Conservation (phyloP, 1,284 basidiomycete genomes). For the Apiotrichum veenhuisii region DNA sequence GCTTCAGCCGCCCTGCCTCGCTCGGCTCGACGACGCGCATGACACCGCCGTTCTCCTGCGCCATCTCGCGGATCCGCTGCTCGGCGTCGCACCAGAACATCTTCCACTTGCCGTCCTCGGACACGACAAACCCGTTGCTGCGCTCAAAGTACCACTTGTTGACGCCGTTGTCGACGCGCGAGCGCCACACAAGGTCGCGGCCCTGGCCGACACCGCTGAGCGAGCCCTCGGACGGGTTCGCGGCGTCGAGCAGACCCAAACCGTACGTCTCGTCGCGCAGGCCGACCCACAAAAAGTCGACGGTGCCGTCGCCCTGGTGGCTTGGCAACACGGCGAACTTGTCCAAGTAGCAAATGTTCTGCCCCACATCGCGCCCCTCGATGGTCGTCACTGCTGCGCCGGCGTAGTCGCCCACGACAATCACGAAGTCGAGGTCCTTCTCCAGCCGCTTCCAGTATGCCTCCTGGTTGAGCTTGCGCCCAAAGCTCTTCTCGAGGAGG, state of each 20-base stretch:
- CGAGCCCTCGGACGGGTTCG: conserved; percentile 88
- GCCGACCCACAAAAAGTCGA: conserved; percentile 99
- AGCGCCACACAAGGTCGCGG: conserved; percentile 94
- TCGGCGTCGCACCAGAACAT: conserved; percentile 99
- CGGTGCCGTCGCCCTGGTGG: conserved; percentile 96
- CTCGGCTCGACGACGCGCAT: conserved; percentile 73
- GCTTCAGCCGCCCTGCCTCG: conserved; percentile 69
- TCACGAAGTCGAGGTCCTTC: conserved; percentile 79
- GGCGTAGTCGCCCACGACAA: conserved; percentile 92
- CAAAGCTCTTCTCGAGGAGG: conserved; percentile 84
- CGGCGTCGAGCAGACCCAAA: conserved; percentile 84
- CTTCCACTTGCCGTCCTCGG: conserved; percentile 64
- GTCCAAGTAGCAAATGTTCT: conserved; percentile 83
- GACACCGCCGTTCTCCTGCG: conserved; percentile 42
- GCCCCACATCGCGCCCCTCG: conserved; percentile 53
- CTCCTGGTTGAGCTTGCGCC: conserved; percentile 65
- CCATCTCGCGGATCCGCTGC: conserved; percentile 43
- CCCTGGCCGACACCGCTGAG: conserved; percentile 82
- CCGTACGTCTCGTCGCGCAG: conserved; percentile 98
- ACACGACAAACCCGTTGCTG: conserved; percentile 73
- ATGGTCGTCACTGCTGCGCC: conserved; percentile 93
- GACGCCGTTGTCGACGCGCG: conserved; percentile 85
- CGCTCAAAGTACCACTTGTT: conserved; percentile 99
- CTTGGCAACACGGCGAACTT: conserved; percentile 95
- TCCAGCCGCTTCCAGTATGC: conserved; percentile 77